Conservation (phyloP, 257 asterid species). For the Nemophila menziesii region DNA sequence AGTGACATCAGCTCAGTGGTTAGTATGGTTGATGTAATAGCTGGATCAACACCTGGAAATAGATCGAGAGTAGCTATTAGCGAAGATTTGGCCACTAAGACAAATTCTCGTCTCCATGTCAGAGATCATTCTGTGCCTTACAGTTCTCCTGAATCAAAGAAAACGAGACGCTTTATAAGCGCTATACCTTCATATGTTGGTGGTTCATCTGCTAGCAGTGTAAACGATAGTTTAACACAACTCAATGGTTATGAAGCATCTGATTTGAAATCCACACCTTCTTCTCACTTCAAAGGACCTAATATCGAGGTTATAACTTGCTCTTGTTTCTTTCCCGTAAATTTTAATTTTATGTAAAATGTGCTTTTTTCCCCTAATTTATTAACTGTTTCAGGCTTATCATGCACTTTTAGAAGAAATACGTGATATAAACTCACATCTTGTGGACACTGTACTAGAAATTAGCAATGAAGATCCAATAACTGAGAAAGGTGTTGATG, state of each 20-base stretch:
- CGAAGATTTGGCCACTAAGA: slow-evolving; percentile 77
- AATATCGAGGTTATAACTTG: slow-evolving; percentile 32
- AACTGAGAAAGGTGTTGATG: slow-evolving; percentile 44
- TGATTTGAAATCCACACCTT: slow-evolving; percentile 68
- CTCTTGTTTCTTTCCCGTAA: not conserved
- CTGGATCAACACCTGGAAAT: slow-evolving; percentile 87
- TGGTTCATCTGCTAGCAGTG: slow-evolving; percentile 57
- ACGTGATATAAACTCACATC: slow-evolving; percentile 48
- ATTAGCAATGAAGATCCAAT: slow-evolving; percentile 58
- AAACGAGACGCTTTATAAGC: slow-evolving; percentile 52
- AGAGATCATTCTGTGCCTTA: slow-evolving; percentile 50
- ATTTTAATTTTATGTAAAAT: not conserved
- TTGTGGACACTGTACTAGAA: slow-evolving; percentile 59
- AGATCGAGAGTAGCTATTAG: slow-evolving; percentile 81
- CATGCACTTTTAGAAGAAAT: slow-evolving; percentile 73
- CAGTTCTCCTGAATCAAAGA: slow-evolving; percentile 53
- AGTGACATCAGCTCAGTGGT: slow-evolving; percentile 69
- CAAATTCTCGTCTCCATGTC: slow-evolving; percentile 68
- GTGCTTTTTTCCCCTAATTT: not conserved
- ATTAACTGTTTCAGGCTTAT: slow-evolving; percentile 35
- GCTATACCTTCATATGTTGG: slow-evolving; percentile 40
- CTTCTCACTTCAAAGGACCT: slow-evolving; percentile 42
- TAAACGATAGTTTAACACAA: slow-evolving; percentile 41
- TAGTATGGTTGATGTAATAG: slow-evolving; percentile 69
- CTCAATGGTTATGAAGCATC: slow-evolving; percentile 49